These are phyloP conservation scores for Auriscalpium microsporum DNA, from an alignment of 768 basidiomycete genomes.

Conservation along the genomic window DNA sequence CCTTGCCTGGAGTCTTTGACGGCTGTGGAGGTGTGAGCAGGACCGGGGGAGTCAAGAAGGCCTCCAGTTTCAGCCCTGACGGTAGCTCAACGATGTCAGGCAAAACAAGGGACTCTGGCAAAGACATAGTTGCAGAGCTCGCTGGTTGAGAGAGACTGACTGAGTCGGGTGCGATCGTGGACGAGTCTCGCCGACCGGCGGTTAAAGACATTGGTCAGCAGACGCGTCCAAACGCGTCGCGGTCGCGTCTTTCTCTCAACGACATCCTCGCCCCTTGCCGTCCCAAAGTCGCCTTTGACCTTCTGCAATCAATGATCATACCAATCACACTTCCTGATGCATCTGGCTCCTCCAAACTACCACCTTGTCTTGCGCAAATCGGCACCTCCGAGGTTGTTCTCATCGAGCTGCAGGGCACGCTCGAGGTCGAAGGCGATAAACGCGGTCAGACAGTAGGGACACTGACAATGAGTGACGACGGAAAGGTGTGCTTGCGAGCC, in stretches of 20 bases:
- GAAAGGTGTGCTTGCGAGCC: conserved; percentile 38
- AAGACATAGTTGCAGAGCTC: too few species aligned
- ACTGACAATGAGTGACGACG: conserved; percentile 49
- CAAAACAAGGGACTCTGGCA: neutral
- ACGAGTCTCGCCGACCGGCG: too few species aligned
- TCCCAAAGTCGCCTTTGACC: too few species aligned
- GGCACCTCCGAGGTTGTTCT: conserved; percentile 76
- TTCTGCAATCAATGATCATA: conserved; percentile 46
- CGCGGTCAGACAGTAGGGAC: conserved; percentile 74
- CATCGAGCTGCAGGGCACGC: conserved; percentile 79
- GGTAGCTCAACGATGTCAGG: conserved; percentile 8
- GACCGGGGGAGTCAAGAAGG: conserved; percentile 4
- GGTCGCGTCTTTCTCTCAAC: too few species aligned
- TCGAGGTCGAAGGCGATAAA: conserved; percentile 63
- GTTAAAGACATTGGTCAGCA: too few species aligned
- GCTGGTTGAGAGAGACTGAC: too few species aligned
- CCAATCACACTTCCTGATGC: conserved; percentile 38
- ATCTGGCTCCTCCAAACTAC: conserved; percentile 35
- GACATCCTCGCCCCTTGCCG: too few species aligned
- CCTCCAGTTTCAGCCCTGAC: conserved; percentile 11
- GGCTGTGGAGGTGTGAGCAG: conserved; percentile 5
- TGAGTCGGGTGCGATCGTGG: too few species aligned
- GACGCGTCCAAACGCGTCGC: too few species aligned
- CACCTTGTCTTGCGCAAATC: conserved; percentile 57
- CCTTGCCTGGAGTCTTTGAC: conserved; percentile 25